These are phyloP conservation scores for Fusarium penzigii DNA, from an alignment of 2,329 filamentous ascomycete genomes.

Conservation along the genomic window DNA sequence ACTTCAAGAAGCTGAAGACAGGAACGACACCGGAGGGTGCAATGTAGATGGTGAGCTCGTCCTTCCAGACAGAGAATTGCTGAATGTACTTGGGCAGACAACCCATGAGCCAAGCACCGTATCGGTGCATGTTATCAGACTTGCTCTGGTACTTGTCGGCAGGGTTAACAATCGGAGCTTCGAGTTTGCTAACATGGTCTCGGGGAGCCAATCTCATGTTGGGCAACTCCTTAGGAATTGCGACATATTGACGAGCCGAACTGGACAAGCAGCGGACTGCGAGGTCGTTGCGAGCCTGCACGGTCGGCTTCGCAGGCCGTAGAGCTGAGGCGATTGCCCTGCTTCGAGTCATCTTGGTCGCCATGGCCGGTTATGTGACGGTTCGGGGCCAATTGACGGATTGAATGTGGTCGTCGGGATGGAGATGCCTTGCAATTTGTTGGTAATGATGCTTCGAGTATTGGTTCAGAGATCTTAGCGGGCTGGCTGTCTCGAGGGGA, in stretches of 20 bases:
- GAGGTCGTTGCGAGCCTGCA: slow-evolving; percentile 42
- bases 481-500: slow-evolving; percentile 12
- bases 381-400: slow-evolving; percentile 47
- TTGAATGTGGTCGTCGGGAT: slow-evolving; percentile 27
- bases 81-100: slow-evolving; percentile 97
- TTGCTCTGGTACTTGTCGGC: slow-evolving; percentile 90
- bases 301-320: slow-evolving; percentile 50
- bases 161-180: slow-evolving; percentile 82
- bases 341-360: slow-evolving; percentile 59
- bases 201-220: slow-evolving; percentile 69
- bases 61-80: slow-evolving; percentile 99
- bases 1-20: slow-evolving; percentile 91
- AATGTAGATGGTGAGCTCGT: slow-evolving; percentile 95
- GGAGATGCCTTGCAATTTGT: slow-evolving; percentile 28
- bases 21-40: slow-evolving; percentile 85
- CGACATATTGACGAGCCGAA: slow-evolving; percentile 51
- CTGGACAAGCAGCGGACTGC: slow-evolving; percentile 52
- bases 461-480: slow-evolving; percentile 28
- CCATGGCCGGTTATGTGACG: slow-evolving; percentile 50
- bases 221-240: slow-evolving; percentile 59
- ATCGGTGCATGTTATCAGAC: slow-evolving; percentile 85
- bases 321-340: slow-evolving; percentile 58
- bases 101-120: slow-evolving; percentile 95
- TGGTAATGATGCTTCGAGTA: slow-evolving; percentile 34
- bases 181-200: slow-evolving; percentile 62